Conservation (phyloP, 345 rosid species). For the Ricinus communis region DNA sequence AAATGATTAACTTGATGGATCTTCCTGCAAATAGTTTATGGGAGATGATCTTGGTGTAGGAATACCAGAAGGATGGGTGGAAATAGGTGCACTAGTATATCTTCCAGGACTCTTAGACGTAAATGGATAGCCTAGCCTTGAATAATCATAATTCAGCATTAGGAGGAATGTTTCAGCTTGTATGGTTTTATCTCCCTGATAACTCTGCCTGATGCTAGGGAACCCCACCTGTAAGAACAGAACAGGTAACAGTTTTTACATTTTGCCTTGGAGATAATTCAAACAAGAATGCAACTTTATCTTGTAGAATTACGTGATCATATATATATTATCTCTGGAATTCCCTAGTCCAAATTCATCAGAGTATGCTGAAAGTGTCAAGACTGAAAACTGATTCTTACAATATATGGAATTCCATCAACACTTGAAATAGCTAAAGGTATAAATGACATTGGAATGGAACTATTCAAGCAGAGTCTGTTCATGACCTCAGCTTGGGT, state of each 20-base stretch:
- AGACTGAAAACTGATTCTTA: too few species aligned
- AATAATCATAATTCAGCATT: slow-evolving; percentile 10
- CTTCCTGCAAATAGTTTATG: not conserved
- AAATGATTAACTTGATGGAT: not conserved
- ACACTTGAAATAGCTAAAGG: not conserved
- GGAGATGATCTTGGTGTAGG: slow-evolving; percentile 13
- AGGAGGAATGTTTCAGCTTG: not conserved
- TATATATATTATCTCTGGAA: too few species aligned
- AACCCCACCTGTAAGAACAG: slow-evolving; percentile 5
- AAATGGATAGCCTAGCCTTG: slow-evolving; percentile 6
- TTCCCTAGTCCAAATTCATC: too few species aligned
- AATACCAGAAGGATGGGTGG: slow-evolving; percentile 24
- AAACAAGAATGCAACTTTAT: too few species aligned
- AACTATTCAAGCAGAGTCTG: slow-evolving; percentile 16
- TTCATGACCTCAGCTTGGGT: slow-evolving; percentile 10
- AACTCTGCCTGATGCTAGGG: slow-evolving; percentile 7
- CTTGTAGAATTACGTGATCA: too few species aligned
- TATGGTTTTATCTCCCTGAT: not conserved
- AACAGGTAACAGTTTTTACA: too few species aligned
- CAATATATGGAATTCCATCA: slow-evolving; percentile 6
- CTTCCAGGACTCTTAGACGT: slow-evolving; percentile 2
- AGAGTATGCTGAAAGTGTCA: too few species aligned
- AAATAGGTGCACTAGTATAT: not conserved
- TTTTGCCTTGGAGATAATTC: too few species aligned
- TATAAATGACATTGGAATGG: not conserved